phyloP scores from a whole-genome alignment of 208 protist species.

The Herpetomonas samuelpessoai region DNA sequence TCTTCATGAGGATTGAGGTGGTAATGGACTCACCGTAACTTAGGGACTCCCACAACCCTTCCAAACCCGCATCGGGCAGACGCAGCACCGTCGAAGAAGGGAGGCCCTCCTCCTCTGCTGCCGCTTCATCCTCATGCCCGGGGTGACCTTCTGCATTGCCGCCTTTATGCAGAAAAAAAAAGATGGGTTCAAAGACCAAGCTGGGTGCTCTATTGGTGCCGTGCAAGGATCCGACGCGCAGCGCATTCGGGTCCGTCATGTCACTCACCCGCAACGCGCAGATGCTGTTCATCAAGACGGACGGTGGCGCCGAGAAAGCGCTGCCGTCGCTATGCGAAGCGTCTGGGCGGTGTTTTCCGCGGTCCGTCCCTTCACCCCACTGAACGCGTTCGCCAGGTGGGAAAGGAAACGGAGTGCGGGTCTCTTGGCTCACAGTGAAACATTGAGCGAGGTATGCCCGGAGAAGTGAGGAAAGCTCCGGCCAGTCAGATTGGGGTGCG shows the following conservation, averaged over 20 bases:
- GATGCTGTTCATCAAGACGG: conserved; percentile 22
- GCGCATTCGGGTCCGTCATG: conserved; percentile 20
- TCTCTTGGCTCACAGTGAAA: conserved; percentile 10
- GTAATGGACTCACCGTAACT: conserved; percentile 64
- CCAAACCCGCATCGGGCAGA: conserved; percentile 67
- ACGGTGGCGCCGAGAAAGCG: background rate
- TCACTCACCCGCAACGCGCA: conserved; percentile 54
- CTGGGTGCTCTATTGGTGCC: too few relatives aligned
- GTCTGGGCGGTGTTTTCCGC: background rate
- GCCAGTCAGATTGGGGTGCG: conserved; percentile 22
- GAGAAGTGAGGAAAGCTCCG: conserved; percentile 22
- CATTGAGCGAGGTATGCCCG: conserved; percentile 28
- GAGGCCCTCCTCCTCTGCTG: conserved; percentile 16
- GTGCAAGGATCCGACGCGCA: too few relatives aligned
- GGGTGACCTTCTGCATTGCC: background rate
- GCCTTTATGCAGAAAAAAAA: conserved; percentile 4
- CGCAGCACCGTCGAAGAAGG: conserved; percentile 44
- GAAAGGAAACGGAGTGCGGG: conserved; percentile 13
- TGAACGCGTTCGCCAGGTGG: conserved; percentile 8
- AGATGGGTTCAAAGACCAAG: too few relatives aligned
- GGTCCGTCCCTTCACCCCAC: conserved; percentile 13
- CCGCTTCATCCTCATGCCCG: background rate
- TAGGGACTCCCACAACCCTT: conserved; percentile 88
- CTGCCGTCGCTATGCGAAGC: background rate
- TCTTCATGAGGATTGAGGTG: conserved; percentile 74